These are phyloP conservation scores for Sorghum bicolor DNA, from an alignment of 176 grass and related monocot genomes.

Conservation along the genomic window Sorghum_bicolor_NCBIv3 NC_012879.2:259001-259500, in stretches of 20 bases:
- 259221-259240: conserved; percentile 48
- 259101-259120: conserved; percentile 24
- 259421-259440: conserved; percentile 37
- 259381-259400: conserved; percentile 28
- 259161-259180: conserved; percentile 54
- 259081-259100: not conserved
- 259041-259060: not conserved
- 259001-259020: not conserved
- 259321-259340: conserved; percentile 33
- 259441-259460: conserved; percentile 44
- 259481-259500: conserved; percentile 16
- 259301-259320: conserved; percentile 19
- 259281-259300: conserved; percentile 14
- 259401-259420: conserved; percentile 40
- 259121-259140: not conserved
- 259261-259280: conserved; percentile 56
- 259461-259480: conserved; percentile 6
- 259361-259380: conserved; percentile 26
- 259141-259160: conserved; percentile 52
- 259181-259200: conserved; percentile 38
- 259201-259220: conserved; percentile 33
- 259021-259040: not conserved
- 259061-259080: not conserved
- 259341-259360: conserved; percentile 16
- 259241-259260: conserved; percentile 63